Evolutionary conservation across 2,329 filamentous ascomycete species (phyloP), one percentile per base, ranked within the genome.

Genomic region (Paecilomyces dactylethromorphus): DNA sequence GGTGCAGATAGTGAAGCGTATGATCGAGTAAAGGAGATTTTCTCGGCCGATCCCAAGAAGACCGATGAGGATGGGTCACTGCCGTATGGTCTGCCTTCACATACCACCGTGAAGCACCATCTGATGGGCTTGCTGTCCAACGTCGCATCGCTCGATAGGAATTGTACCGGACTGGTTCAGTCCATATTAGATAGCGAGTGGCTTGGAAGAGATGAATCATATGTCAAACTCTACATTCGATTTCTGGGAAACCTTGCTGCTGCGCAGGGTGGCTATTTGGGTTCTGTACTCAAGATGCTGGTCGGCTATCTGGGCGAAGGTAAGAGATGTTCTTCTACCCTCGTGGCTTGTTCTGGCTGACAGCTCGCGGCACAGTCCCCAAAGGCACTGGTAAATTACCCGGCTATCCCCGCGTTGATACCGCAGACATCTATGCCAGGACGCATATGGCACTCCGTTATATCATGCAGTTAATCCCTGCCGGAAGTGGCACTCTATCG

Each of bases 381-480:
- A 85, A 72, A 56, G 80, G 80, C 51, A 74, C 76, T 45, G 79
- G 83, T 59, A 79, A 78, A 58, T 72, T 86, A 54, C 80, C 80
- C 24, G 81, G 81, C 50, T 81, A 85, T 64, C 74, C 79, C 3
- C 75, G 78, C 5, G 85, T 95, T 53, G 80, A 79, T 62, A 82
- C 85, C 58, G 79, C 84, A 55, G 83, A 80, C 59, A 87, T 93
- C 69, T 86, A 90, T 64, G 79, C 84, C 56, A 84, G 94, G 63
- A 81, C 94, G 45, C 92, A 99, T 74, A 81, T 85, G 58, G 87
- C 86, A 3, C 77, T 97, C 13, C 85, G 85, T 63, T 89, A 91
- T 67, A 78, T 99, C 12, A 80, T 96, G 53, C 84, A 86, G 65
- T 85, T 96, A 59, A 89, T 95, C 58, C 92, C 94, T 2, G 89